Conservation (phyloP, 805 yeast species). For the Jamesozyma spencerorum region DNA sequence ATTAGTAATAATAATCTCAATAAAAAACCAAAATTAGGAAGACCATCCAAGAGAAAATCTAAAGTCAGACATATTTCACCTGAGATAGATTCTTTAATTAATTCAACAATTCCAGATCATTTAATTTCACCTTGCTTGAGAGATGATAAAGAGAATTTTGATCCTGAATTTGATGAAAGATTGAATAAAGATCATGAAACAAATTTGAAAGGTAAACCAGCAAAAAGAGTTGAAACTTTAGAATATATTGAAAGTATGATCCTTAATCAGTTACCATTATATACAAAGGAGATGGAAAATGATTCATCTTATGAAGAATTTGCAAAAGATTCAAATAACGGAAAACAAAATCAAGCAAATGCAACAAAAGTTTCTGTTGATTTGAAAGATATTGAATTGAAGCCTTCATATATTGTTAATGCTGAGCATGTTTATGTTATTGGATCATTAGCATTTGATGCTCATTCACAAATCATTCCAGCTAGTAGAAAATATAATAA, state of each 20-base stretch:
- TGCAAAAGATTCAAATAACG: not conserved
- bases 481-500: not conserved
- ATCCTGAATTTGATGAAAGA: not conserved
- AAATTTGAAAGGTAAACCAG: not conserved
- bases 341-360: not conserved
- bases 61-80: conserved; percentile 5
- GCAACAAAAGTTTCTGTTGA: conserved; percentile 10
- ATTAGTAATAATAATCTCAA: no score
- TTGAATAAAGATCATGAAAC: not conserved
- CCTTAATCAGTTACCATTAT: conserved; percentile 1
- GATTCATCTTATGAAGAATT: no score
- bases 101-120: no score
- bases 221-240: conserved; percentile 13
- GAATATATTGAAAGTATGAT: conserved; percentile 16
- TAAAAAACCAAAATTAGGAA: conserved; percentile 5
- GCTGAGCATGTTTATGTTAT: conserved; percentile 11
- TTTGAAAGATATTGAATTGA: conserved; percentile 20
- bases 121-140: no score
- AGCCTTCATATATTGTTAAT: conserved; percentile 3
- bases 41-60: conserved; percentile 16
- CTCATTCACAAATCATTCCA: not conserved
- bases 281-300: not conserved
- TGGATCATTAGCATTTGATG: conserved; percentile 15
- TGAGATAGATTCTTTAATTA: no score
- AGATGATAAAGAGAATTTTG: no score